Evolutionary conservation across 306 rosid species (phyloP).

Genomic region (Neltuma alba): DNA sequence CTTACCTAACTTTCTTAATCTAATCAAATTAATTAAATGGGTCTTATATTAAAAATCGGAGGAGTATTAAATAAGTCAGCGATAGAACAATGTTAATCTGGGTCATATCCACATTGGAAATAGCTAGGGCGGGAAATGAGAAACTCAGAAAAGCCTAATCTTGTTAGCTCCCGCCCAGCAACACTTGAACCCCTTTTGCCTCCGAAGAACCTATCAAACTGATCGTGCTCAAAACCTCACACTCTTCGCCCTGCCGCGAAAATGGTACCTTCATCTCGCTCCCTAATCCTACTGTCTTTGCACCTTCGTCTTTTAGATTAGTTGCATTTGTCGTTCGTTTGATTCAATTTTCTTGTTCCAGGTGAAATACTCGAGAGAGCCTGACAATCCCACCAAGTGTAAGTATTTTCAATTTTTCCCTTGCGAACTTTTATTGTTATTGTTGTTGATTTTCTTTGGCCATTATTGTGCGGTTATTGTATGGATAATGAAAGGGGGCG

Average conservation of each 20-base stretch:
- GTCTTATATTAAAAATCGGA: too few relatives aligned
- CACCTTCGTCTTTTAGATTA: not conserved
- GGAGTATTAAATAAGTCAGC: not conserved
- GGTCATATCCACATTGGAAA: not conserved
- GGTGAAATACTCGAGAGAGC: conserved; percentile 77
- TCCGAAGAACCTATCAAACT: not conserved
- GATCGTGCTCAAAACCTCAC: not conserved
- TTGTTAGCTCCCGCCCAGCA: not conserved
- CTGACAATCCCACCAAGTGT: conserved; percentile 67
- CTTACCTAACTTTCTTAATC: too few relatives aligned
- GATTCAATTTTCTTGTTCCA: conserved; percentile 25
- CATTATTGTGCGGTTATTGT: not conserved
- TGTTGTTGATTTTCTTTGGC: not conserved
- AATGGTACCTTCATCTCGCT: not conserved
- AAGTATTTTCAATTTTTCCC: not conserved
- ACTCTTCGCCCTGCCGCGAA: not conserved
- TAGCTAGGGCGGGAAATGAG: not conserved
- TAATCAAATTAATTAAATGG: too few relatives aligned
- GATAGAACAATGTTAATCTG: not conserved
- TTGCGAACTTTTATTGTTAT: not conserved
- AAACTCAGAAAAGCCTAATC: not conserved
- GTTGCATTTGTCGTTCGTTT: not conserved
- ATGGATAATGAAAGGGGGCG: not conserved
- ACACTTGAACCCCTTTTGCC: not conserved
- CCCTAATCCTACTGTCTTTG: not conserved